phyloP scores from a whole-genome alignment of 495 filamentous ascomycete species.

The Podospora anserina region DNA sequence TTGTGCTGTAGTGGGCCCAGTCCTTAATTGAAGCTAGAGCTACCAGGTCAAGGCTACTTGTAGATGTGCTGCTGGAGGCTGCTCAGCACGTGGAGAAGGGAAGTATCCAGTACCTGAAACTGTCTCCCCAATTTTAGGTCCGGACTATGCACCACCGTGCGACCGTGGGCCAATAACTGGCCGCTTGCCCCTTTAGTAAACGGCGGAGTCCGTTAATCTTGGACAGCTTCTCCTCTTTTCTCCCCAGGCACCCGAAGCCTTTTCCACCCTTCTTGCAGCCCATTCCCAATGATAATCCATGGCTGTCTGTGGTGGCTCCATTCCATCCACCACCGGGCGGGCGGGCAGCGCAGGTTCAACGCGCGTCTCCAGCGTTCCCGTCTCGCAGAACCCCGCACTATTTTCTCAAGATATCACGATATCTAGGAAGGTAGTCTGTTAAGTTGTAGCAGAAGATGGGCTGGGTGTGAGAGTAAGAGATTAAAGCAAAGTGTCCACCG shows the following conservation, averaged over 20 bases:
- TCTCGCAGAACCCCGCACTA: slow-evolving; percentile 4
- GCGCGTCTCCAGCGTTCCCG: slow-evolving; percentile 4
- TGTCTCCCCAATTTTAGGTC: slow-evolving; percentile 21
- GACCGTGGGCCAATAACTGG: slow-evolving; percentile 9
- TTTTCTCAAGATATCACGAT: not conserved
- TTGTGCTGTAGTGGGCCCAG: not conserved
- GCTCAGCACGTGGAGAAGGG: not conserved
- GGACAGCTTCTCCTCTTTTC: not conserved
- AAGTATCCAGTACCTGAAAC: slow-evolving; percentile 21
- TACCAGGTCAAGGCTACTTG: slow-evolving; percentile 15
- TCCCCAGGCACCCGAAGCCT: not conserved
- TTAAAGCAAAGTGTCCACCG: not conserved
- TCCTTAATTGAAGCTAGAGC: not conserved
- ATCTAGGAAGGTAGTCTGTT: not conserved
- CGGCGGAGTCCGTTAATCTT: slow-evolving; percentile 1
- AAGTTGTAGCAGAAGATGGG: not conserved
- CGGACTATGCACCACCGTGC: slow-evolving; percentile 30
- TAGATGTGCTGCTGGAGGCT: not conserved
- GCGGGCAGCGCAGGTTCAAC: not conserved
- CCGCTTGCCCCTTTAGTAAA: slow-evolving; percentile 28
- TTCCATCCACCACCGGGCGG: not conserved
- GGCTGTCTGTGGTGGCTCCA: slow-evolving; percentile 1
- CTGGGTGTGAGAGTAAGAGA: not conserved
- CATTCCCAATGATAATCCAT: not conserved
- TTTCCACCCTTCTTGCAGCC: not conserved